Evolutionary conservation across 2,329 filamentous ascomycete genomes (phyloP), one percentile per base, ranked within the genome.

Genomic region (Nigrospora oryzae): DNA sequence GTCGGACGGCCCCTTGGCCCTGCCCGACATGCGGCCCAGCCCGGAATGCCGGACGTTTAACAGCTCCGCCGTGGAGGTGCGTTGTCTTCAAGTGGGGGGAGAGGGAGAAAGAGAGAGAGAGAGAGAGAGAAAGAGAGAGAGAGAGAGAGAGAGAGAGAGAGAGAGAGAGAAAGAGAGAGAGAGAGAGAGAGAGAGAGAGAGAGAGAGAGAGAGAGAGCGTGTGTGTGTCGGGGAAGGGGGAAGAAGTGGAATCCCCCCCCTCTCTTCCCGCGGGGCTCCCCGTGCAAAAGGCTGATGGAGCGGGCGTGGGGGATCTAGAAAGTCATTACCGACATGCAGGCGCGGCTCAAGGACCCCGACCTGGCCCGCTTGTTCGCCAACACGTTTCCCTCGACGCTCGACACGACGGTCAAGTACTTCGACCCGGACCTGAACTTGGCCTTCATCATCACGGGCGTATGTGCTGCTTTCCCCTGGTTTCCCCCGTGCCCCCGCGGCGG

Each of bases 31-130:
- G 41, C 17, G 41, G 23, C 41, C 41, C n/a, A 23, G 41, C 4
- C 41, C 41, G 12, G 41, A 43, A 19, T 43, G 41, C 10, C 33
- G 41, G 33, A 43, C 41, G 11, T 43, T 43, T n/a, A 43, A 43
- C 14, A 43, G 41, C 34, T 36, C 41, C 13, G 41, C 41, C 12
- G 41, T 43, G 13, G 41, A 43, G 34, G 41, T 37, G 16, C 6
- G 41, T 36, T 5, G 8, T 7, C 3, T 36, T 36, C 34, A 8
- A 15, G 8, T 4, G 19, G 19, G 19, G 19, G 19, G 19, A 23
- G n/a, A 23, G 19, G 19, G 19, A 23, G 19, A 6, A 23, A 23
- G 6, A 4, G 6, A 23, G 19, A 23, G 6, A 6, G 19, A 6
- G 19, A 23, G 19, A 6, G 6, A 23, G 19, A 14, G 13, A 5